Base-by-base conservation (phyloP, 495 filamentous ascomycete species). In the Rusavskia elegans region DNA sequence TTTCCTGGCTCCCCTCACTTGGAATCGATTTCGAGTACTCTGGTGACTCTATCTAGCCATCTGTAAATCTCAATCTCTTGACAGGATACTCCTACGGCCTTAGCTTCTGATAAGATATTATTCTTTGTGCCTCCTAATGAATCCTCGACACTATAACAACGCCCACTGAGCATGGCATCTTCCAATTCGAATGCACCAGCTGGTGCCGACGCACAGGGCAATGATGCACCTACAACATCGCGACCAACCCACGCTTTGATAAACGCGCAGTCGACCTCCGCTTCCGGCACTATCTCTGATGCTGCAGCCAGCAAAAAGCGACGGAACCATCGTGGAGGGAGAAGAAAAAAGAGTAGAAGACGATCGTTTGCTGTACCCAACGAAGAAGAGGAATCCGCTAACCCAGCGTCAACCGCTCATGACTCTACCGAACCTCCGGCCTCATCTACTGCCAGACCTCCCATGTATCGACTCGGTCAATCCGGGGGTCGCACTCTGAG, bases 281-380 rank as follows among this genome's bases (percentile, higher is more conserved):
- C 54, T 38, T 46, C 59, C 2, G 32, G 57, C 21, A 44, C 50
- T 11, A 46, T 51, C 7, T 30, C 45, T 6, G 48, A 57, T 46
- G 50, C 23, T 29, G 48, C 48, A 13, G 37, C 53, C 44, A 51
- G 49, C 5, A 57, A 61, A 35, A 65, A 61, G 59, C 73, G 73
- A 56, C 71, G 69, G 54, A 69, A 67, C 51, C 71, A 73, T 60
- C 70, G 71, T 17, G 64, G 63, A 5, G 70, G 79, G 11, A 82
- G 74, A 71, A 81, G 81, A 62, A 79, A 78, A 64, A 74, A 73
- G 50, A 61, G 70, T 45, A 72, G 82, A 52, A 71, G 75, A 51
- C 80, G 82, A 66, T 84, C 80, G 7, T 85, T 85, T 56, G 75
- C 75, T 32, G 64, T 68, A 1, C 63, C 71, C 1, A 56, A 68